phyloP scores from a whole-genome alignment of 139 green algal species.

The Coccomyxa sp. region DNA sequence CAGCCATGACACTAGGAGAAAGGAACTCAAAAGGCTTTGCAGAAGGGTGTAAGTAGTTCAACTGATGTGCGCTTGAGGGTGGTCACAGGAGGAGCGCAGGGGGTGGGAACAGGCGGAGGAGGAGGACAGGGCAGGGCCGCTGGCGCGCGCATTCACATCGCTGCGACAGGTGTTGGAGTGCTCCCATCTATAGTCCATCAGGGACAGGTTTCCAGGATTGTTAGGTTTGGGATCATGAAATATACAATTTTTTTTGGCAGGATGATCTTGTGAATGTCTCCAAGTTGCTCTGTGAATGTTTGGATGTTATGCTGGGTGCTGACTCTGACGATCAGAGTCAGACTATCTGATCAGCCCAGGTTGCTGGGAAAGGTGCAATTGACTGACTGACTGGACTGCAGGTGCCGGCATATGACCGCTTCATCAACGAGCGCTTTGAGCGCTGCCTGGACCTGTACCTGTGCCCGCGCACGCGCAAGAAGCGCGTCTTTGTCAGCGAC shows the following conservation, averaged over 20 bases:
- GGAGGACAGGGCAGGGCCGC: conserved; percentile 65
- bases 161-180: conserved; percentile 37
- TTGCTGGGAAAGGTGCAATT: too few species aligned
- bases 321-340: too few species aligned
- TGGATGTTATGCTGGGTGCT: too few species aligned
- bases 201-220: too few species aligned
- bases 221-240: too few species aligned
- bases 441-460: conserved; percentile 98
- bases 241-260: neutral
- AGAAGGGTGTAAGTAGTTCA: too few species aligned
- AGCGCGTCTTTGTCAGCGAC: conserved; percentile 67
- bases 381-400: neutral
- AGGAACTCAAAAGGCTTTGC: too few species aligned
- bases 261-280: neutral
- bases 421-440: conserved; percentile 96
- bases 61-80: too few species aligned
- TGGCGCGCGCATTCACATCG: conserved; percentile 61
- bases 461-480: conserved; percentile 77
- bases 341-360: too few species aligned
- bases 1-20: too few species aligned
- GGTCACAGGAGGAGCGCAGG: conserved; percentile 69
- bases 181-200: too few species aligned
- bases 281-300: too few species aligned
- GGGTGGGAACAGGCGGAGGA: conserved; percentile 61
- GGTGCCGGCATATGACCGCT: conserved; percentile 76